Evolutionary conservation across 305 asterid genomes (phyloP).

Genomic region (Ilex paraguariensis): DNA sequence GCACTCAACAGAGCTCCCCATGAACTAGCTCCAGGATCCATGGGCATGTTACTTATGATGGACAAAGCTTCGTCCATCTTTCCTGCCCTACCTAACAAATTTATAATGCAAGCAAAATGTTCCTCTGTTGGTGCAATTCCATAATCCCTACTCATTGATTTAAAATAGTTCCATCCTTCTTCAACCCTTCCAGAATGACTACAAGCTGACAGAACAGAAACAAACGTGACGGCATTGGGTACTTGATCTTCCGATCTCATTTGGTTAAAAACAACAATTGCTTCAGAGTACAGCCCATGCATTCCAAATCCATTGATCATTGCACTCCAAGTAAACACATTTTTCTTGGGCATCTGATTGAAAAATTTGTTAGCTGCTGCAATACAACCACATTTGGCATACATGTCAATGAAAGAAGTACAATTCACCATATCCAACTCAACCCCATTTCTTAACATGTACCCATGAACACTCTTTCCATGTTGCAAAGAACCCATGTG

Average conservation of each 20-base stretch:
- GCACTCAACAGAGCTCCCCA: constrained; percentile 3
- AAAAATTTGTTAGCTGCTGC: not conserved
- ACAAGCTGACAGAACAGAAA: not conserved
- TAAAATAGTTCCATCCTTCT: not conserved
- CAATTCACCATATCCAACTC: not conserved
- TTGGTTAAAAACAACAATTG: not conserved
- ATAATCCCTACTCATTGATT: not conserved
- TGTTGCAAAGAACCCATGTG: not conserved
- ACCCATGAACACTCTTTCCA: not conserved
- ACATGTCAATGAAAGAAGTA: not conserved
- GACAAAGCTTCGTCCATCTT: constrained; percentile 1
- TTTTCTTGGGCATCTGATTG: not conserved
- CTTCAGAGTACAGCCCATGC: not conserved
- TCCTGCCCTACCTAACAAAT: not conserved
- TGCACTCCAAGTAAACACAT: constrained; percentile 1
- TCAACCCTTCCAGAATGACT: not conserved
- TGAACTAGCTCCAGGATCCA: not conserved
- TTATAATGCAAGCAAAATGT: constrained; percentile 1
- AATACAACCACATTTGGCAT: not conserved
- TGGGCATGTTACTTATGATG: not conserved
- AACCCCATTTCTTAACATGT: not conserved
- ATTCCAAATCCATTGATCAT: constrained; percentile 4
- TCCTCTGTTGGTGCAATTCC: not conserved
- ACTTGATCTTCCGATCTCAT: not conserved
- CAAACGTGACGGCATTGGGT: constrained; percentile 1